Conservation (phyloP, 805 yeast genomes). For the Torulaspora gathmanii region DNA sequence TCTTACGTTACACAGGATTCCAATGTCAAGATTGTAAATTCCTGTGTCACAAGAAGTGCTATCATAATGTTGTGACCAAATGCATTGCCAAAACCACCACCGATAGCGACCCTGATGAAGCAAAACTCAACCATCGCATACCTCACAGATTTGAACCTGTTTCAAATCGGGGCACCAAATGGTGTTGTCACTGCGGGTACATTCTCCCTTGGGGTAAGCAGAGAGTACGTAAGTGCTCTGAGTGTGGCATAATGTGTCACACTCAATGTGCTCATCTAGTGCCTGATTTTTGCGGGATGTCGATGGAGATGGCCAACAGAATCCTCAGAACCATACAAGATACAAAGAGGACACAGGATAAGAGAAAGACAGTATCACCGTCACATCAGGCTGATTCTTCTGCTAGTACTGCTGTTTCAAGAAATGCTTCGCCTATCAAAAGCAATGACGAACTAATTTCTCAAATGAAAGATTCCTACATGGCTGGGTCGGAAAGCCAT, state of each 20-base stretch:
- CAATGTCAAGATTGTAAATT: constrained; percentile 84
- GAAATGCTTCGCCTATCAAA: constrained; percentile 15
- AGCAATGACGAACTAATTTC: constrained; percentile 1
- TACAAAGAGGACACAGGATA: constrained; percentile 45
- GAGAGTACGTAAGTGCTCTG: constrained; percentile 85
- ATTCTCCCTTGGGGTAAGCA: constrained; percentile 92
- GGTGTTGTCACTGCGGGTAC: constrained; percentile 99
- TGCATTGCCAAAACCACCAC: constrained; percentile 74
- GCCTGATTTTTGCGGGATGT: constrained; percentile 98
- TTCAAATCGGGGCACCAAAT: constrained; percentile 89
- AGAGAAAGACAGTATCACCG: constrained; percentile 20
- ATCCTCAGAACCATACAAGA: constrained; percentile 78
- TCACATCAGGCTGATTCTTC: constrained; percentile 12
- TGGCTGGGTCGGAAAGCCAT: neutral
- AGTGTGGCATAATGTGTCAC: constrained; percentile 94
- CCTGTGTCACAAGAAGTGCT: constrained; percentile 76
- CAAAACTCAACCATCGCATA: constrained; percentile 87
- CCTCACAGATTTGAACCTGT: constrained; percentile 96
- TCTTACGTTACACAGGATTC: constrained; percentile 77
- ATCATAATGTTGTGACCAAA: constrained; percentile 73
- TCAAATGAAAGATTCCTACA: neutral
- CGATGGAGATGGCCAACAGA: constrained; percentile 93
- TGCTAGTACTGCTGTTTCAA: constrained; percentile 15
- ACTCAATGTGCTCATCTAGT: constrained; percentile 88
- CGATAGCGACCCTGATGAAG: constrained; percentile 65